phyloP scores from a whole-genome alignment of 305 asterid species.

The Plantago coronopus region DNA sequence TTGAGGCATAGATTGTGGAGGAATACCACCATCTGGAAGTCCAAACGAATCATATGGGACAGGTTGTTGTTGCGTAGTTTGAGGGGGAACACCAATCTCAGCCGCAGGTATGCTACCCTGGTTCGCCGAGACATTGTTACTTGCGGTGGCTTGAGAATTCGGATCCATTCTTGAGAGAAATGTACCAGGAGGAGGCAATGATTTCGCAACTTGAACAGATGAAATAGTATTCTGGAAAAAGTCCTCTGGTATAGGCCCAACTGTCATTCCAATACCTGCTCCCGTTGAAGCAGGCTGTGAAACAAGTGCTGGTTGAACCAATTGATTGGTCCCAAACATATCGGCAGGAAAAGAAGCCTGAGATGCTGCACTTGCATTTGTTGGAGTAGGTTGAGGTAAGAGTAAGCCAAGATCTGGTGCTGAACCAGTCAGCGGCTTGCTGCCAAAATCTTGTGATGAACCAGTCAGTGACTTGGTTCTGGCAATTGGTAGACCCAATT shows the following conservation, averaged over 20 bases:
- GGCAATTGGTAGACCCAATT: conserved; percentile 72
- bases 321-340: conserved; percentile 59
- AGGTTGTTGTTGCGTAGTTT: conserved; percentile 57
- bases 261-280: conserved; percentile 61
- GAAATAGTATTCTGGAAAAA: conserved; percentile 93
- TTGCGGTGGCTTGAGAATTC: conserved; percentile 51
- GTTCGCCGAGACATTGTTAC: conserved; percentile 42
- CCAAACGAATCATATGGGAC: conserved; percentile 52
- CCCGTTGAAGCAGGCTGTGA: conserved; percentile 49
- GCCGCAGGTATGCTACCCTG: conserved; percentile 44
- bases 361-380: conserved; percentile 40
- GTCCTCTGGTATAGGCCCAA: conserved; percentile 94
- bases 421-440: conserved; percentile 66
- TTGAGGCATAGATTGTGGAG: conserved; percentile 60
- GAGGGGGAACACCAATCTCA: conserved; percentile 66
- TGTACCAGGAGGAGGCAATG: conserved; percentile 83
- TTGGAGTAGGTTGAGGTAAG: conserved; percentile 57
- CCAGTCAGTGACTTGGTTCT: conserved; percentile 78
- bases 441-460: conserved; percentile 66
- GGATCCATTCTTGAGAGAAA: conserved; percentile 68
- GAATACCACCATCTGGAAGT: conserved; percentile 89
- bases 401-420: conserved; percentile 64
- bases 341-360: conserved; percentile 66
- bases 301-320: conserved; percentile 52
- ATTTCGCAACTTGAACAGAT: conserved; percentile 79